Evolutionary conservation across 2,329 filamentous ascomycete species (phyloP), one percentile per base, ranked within the genome.

Genomic region (Hymenotorrendiella dingleyae): DNA sequence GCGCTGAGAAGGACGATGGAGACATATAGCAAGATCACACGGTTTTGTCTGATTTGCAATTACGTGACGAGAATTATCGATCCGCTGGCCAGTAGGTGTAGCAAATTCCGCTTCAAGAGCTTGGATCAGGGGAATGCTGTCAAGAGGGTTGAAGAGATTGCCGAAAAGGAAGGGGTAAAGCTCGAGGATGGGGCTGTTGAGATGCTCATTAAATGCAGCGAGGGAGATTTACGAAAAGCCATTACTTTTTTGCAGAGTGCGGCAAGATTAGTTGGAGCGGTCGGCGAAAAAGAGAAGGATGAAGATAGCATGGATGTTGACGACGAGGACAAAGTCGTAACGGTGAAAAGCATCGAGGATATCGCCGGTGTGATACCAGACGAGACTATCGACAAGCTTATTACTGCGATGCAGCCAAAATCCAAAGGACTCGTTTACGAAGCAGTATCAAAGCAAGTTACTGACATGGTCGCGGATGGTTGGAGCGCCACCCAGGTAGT

Each of bases 61-160:
- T 98, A 98, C 59, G 93, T 98, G 34, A 97, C 93, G 3, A 76
- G 93, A 46, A 98, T 99, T 62, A 98, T 98, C 58, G 93, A 98
- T 62, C 94, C 93, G 6, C 70, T 99, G 17, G 93, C 93, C 1
- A 89, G 82, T 63, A 78, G 93, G 56, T 99, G 93, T 69, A 89
- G 82, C 66, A 98, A 98, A 67, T 98, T 98, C 63, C 76, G 93
- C 23, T 99, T 98, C 76, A 98, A 98, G 78, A 87, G 86, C 51
- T 69, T 98, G 50, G 91, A 96, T 62, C 84, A 90, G 57, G 79
- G 78, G 6, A 94, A 94, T 60, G 88, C 93, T 6, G 82, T 80
- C 55, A 78, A 74, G 58, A 73, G 94, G 42, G 68, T 99, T 10
- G 78, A 84, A 56, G 79, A 89, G 41, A 98, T 99, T 65, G 89